Evolutionary conservation across 1,284 basidiomycete species (phyloP), one percentile per base, ranked within the genome.

Genomic region (Heterobasidion occidentale): DNA sequence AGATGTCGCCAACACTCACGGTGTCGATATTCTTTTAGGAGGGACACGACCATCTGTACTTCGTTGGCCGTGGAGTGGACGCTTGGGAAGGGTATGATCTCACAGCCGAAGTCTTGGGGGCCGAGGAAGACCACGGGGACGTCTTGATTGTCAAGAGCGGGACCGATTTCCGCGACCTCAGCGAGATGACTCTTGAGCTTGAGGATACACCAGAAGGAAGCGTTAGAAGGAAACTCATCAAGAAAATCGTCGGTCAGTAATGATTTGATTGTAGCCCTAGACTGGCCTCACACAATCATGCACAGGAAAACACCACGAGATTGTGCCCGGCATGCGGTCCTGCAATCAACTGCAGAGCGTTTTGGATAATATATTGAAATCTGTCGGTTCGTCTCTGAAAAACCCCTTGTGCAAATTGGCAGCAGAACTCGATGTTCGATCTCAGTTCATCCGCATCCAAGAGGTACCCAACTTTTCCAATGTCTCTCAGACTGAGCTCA

Each of bases 11-110:
- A 70, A 74, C 51, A 68, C 74, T 45, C 92, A 97, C 60, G 94
- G 94, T 7, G 85, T 88, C 0, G 94, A 97, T 65, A 71, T 96
- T 17, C 71, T 97, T 48, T 79, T 96, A 7, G 94, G 94, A 4
- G 94, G 94, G 0, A n/a, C 94, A 97, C 62, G 94, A 97, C 65
- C 94, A 97, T 62, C 74, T 90, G 6, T 94, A 93, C 73, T 91
- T 88, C 70, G 82, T 89, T 51, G 87, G 90, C 11, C 86, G 80
- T 64, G 94, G 92, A 3, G 81, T 86, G 1, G 77, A 76, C 17
- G 67, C 72, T 3, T 96, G 90, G 90, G 80, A 91, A 34, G 82
- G 81, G 45, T 88, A 84, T 58, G 80, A 90, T 58, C 70, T 80
- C 17, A 71, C 73, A 0, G 68, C 78, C 46, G 69, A 75, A 6